A percentile compares a stretch with the other conserved stretches of the same genome.
Evolutionary conservation across 2,329 filamentous ascomycete species (phyloP).

Genomic region (Scedosporium minutisporum): DNA sequence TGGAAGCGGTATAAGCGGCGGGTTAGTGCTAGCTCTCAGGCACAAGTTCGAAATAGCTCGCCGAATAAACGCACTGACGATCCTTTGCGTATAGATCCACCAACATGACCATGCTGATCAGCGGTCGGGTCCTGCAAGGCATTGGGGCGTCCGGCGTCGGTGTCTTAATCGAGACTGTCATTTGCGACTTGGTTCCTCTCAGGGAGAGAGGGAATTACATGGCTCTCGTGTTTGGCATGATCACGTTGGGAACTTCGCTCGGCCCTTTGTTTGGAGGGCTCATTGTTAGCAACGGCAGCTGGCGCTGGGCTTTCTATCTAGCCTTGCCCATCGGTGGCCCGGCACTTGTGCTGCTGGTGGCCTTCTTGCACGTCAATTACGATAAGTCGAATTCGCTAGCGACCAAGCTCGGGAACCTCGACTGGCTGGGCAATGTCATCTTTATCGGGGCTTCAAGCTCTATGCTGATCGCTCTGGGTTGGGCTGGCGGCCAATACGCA

Average conservation of each 20-base stretch:
- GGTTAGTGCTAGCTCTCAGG: slow-evolving; percentile 3
- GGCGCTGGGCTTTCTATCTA: slow-evolving; percentile 37
- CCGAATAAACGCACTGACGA: slow-evolving; percentile 1
- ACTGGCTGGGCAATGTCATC: slow-evolving; percentile 30
- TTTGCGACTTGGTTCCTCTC: slow-evolving; percentile 38
- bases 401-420: slow-evolving; percentile 18
- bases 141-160: slow-evolving; percentile 13
- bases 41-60: neutral
- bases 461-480: slow-evolving; percentile 39
- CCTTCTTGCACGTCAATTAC: slow-evolving; percentile 16
- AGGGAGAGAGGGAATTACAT: slow-evolving; percentile 32
- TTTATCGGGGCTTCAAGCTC: slow-evolving; percentile 25
- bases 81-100: slow-evolving; percentile 9
- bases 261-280: slow-evolving; percentile 23
- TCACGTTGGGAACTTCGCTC: slow-evolving; percentile 22
- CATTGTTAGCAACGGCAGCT: slow-evolving; percentile 19
- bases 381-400: slow-evolving; percentile 9
- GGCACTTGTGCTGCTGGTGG: slow-evolving; percentile 12
- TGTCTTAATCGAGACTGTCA: slow-evolving; percentile 14
- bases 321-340: slow-evolving; percentile 22
- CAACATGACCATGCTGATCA: slow-evolving; percentile 31
- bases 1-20: slow-evolving; percentile 14
- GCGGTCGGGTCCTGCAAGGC: slow-evolving; percentile 32
- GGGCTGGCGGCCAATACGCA: slow-evolving; percentile 29
- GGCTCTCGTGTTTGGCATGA: slow-evolving; percentile 17